Percentiles rank a stretch among this genome's conserved stretches.
Evolutionary conservation across 1,284 basidiomycete species (phyloP).

Genomic region (Phellopilus nigrolimitatus): DNA sequence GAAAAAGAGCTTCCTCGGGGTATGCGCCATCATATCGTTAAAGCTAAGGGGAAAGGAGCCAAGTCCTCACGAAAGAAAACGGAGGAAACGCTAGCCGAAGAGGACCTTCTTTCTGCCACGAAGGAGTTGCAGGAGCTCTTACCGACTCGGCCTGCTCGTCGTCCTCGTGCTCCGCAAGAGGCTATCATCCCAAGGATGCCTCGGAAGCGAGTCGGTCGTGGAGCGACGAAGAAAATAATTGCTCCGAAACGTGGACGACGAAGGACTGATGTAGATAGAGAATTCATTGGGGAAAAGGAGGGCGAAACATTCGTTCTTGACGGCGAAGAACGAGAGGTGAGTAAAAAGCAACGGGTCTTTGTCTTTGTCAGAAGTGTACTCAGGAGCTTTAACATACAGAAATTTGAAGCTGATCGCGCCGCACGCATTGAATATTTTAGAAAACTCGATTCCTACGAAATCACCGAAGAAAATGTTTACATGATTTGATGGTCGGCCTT

Average conservation of each 20-base stretch:
- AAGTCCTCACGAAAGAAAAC: background rate
- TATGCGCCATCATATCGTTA: background rate
- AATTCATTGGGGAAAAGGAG: slow-evolving; percentile 2
- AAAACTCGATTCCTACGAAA: slow-evolving; percentile 10
- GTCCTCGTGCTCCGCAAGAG: background rate
- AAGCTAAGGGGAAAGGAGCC: background rate
- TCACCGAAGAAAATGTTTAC: slow-evolving; percentile 15
- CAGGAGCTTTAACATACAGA: background rate
- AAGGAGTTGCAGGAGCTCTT: slow-evolving; percentile 2
- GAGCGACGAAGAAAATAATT: background rate
- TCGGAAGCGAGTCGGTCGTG: background rate
- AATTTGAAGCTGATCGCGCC: slow-evolving; percentile 8
- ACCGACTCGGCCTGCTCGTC: slow-evolving; percentile 6
- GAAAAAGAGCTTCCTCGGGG: no score
- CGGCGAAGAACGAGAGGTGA: slow-evolving; percentile 14
- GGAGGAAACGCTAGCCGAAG: slow-evolving; percentile 4
- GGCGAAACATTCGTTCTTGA: slow-evolving; percentile 12
- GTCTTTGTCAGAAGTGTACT: background rate
- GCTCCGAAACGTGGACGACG: background rate
- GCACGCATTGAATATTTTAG: slow-evolving; percentile 13
- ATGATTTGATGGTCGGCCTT: slow-evolving; percentile 12
- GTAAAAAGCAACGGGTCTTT: background rate
- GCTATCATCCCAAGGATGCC: background rate
- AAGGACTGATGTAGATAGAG: background rate
- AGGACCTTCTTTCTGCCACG: slow-evolving; percentile 1